Percentiles rank a stretch among this genome's conserved stretches.
These are phyloP conservation scores for Stachybotrys chartarum DNA, from an alignment of 2,329 filamentous ascomycete species.

Conservation along the genomic window DNA sequence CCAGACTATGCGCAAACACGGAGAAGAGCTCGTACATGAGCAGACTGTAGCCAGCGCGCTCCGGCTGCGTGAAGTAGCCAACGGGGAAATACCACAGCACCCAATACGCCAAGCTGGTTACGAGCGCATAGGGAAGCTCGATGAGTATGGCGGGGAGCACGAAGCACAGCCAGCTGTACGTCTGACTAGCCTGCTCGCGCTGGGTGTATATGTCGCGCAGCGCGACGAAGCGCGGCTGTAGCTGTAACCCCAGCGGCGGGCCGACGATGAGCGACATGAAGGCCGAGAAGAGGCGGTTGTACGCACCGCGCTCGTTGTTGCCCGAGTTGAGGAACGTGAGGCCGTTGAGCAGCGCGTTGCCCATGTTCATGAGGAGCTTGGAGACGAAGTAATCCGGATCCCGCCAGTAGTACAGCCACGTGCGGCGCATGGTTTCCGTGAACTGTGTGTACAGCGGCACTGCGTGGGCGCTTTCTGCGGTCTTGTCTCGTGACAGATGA, in stretches of 20 bases:
- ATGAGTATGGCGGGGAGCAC: background rate
- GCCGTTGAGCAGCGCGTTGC: background rate
- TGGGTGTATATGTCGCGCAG: background rate
- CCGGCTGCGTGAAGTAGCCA: background rate
- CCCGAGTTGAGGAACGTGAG: background rate
- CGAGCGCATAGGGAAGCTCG: background rate
- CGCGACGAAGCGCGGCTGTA: background rate
- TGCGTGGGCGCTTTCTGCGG: background rate
- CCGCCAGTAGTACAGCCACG: background rate
- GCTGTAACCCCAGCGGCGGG: background rate
- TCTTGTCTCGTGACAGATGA: background rate
- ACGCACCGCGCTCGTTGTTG: background rate
- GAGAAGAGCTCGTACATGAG: background rate
- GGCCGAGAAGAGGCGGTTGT: background rate
- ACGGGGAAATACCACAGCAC: background rate
- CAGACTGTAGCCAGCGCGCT: background rate
- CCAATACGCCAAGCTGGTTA: background rate
- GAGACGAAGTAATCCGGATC: background rate
- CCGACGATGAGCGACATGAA: background rate
- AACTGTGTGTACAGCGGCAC: background rate
- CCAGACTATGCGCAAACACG: background rate
- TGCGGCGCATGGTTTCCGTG: background rate
- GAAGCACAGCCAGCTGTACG: background rate
- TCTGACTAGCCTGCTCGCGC: background rate
- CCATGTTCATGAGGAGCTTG: background rate